Base-by-base conservation (phyloP, 2,329 filamentous ascomycete species). In the Simplicillium aogashimaense region DNA sequence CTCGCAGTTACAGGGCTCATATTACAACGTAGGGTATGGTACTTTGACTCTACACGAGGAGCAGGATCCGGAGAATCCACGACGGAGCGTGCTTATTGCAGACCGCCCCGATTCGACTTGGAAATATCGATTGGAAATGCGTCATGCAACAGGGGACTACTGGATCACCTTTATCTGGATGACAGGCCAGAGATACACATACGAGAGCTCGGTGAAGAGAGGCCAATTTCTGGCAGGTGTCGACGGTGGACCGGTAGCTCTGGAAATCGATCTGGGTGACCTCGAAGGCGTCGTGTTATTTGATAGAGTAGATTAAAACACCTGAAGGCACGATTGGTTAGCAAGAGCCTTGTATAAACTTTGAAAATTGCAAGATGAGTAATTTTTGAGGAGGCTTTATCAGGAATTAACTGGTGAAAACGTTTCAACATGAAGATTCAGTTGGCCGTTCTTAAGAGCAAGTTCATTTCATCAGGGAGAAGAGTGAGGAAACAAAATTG, bases 381-480 rank as follows among this genome's bases (percentile, higher is more conserved):
- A 5, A 25, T 6, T 25, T n/a, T 25, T 25, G 20, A 6, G 9
- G 20, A 25, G 20, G 5, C 9, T 25, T 25, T 9, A 25, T 25
- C 20, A 25, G 20, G 20, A 25, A 25, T n/a, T 25, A 25, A 25
- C 5, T 25, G 20, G 20, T 25, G 20, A 25, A n/a, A 25, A 25
- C 20, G 20, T 54, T 77, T 43, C 74, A 70, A 76, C 74, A 78
- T 69, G 50, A 56, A 47, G 52, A 62, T 76, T 79, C 71, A 71
- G 75, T 74, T 76, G 74, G 74, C 74, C 73, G 74, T 78, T 78
- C 74, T 77, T 77, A 76, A 74, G 55, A 32, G 30, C 30, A 60
- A 72, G 64, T 55, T 50, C 64, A 45, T 64, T 61, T 78, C 74
- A 79, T 79, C 74, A 76, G 63, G 45, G 45, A 32, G 30, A 50